phyloP scores from a whole-genome alignment of 768 basidiomycete genomes.

The Auricularia heimuer region DNA sequence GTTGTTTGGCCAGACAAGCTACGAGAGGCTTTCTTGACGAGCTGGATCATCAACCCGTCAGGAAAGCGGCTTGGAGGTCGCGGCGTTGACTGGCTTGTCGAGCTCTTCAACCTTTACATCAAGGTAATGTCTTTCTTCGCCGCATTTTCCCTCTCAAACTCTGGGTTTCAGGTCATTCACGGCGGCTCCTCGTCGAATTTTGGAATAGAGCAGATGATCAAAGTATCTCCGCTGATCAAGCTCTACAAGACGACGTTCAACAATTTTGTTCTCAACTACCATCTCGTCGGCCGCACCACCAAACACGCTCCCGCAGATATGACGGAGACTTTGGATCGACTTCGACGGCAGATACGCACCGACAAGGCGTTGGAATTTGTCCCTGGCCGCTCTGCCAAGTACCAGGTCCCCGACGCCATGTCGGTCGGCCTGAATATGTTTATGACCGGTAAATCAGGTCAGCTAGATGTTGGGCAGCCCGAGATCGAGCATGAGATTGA shows the following conservation, averaged over 20 bases:
- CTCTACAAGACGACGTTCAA: slow-evolving; percentile 6
- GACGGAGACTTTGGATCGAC: slow-evolving; percentile 15
- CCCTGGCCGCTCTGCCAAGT: background rate
- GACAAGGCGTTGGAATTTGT: background rate
- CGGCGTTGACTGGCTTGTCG: background rate
- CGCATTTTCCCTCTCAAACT: background rate
- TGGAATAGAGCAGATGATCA: slow-evolving; percentile 11
- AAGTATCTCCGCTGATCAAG: slow-evolving; percentile 12
- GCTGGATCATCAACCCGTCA: background rate
- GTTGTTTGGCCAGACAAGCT: background rate
- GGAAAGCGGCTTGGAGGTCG: background rate
- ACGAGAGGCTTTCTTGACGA: background rate
- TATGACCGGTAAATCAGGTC: background rate
- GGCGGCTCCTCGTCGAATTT: slow-evolving; percentile 1
- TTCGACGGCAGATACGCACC: slow-evolving; percentile 10
- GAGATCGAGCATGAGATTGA: too few relatives aligned
- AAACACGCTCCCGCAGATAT: slow-evolving; percentile 22
- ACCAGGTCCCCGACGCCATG: background rate
- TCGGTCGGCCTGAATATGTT: background rate
- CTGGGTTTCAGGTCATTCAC: background rate
- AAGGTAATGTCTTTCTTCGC: background rate
- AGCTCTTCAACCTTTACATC: background rate
- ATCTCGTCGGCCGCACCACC: slow-evolving; percentile 19
- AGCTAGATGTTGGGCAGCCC: background rate
- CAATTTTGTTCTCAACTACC: slow-evolving; percentile 13